Evolutionary conservation across 225 moss, liverwort and hornwort species (phyloP).

Genomic region (Polytrichum commune): DNA sequence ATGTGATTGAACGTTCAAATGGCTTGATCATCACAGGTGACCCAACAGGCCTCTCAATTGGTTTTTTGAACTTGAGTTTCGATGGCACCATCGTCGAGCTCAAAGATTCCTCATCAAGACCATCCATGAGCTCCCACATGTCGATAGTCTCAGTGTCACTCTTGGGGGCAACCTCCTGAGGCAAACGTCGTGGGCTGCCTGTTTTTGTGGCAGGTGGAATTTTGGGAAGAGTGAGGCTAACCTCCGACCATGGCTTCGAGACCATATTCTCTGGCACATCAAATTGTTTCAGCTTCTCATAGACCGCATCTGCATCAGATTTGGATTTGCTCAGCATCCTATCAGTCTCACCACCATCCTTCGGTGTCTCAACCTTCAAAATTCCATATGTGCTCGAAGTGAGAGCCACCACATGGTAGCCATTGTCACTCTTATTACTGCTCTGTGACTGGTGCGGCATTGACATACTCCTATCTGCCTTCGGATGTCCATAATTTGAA

Average conservation of each 20-base stretch:
- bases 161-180: conserved; percentile 19
- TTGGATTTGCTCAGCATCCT: conserved; percentile 15
- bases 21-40: conserved; percentile 40
- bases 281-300: conserved; percentile 50
- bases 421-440: conserved; percentile 31
- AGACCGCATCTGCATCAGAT: conserved; percentile 37
- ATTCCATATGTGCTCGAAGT: conserved; percentile 68
- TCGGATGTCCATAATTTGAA: conserved; percentile 16
- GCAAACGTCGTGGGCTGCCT: conserved; percentile 31
- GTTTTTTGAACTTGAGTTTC: conserved; percentile 22
- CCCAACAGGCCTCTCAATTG: conserved; percentile 25
- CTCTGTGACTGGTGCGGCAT: conserved; percentile 37
- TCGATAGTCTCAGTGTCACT: conserved; percentile 35
- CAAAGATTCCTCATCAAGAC: conserved; percentile 33
- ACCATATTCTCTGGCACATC: conserved; percentile 61
- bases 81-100: not conserved
- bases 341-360: conserved; percentile 12
- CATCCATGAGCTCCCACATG: conserved; percentile 64
- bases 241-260: conserved; percentile 58
- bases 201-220: conserved; percentile 30
- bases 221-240: conserved; percentile 54
- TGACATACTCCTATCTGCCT: conserved; percentile 29
- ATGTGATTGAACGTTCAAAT: conserved; percentile 40
- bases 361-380: conserved; percentile 35
- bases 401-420: conserved; percentile 58